Evolutionary conservation across 495 filamentous ascomycete genomes (phyloP), one percentile per base, ranked within the genome.

Genomic region (Penicillium mononematosum): DNA sequence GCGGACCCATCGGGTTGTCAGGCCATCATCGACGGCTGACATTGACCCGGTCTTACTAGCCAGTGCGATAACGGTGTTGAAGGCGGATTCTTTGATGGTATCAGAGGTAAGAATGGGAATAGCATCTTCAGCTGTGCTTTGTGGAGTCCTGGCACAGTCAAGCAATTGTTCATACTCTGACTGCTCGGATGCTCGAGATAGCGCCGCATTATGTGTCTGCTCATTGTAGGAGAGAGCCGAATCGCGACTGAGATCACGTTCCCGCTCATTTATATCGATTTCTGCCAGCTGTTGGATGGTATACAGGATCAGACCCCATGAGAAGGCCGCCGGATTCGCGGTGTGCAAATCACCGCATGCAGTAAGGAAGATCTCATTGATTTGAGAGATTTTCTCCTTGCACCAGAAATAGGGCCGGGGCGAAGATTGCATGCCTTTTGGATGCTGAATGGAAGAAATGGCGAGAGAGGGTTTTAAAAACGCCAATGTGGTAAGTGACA

Each of bases 261-360:
- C 82, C 45, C 78, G 81, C 38, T 17, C 10, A 2, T 5, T 25
- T 25, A 14, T 46, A 12, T 11, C 22, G 20, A 11, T 19, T 25
- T 47, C 53, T 39, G 43, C 53, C 20, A 43, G 74, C 32, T 86
- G 73, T 63, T 80, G 78, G 76, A 91, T 82, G 7, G 79, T 79
- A 59, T 90, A 78, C n/a, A 90, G 70, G 19, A 96, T 80, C 47
- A 91, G 69, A 10, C 85, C 81, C 91, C 91, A 96, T 9, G 88
- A 82, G 52, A 91, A 87, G 24, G 86, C 77, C 24, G 86, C 83
- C 11, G 88, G 88, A 49, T 80, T 85, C 3, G 86, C 86, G 19
- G 80, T 79, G n/a, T 71, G 72, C 0, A 69, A 61, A 12, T 72
- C 67, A 42, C 80, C 74, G 5, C 84, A 84, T 19, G 69, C 64